phyloP scores from a whole-genome alignment of 331 rosid genomes.

The Telfairia occidentalis region DNA sequence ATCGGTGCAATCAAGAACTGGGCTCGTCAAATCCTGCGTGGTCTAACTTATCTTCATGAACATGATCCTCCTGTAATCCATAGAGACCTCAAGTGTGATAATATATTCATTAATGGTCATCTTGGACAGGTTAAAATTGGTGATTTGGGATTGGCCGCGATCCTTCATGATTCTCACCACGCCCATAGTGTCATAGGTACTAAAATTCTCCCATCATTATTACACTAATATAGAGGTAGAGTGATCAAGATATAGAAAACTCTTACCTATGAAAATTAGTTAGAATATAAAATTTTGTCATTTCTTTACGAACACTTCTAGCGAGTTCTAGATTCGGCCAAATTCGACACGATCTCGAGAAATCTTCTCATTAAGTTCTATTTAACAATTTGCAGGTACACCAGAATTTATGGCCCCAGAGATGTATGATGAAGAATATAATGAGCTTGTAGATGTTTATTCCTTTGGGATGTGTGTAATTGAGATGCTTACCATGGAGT shows the following conservation, averaged over 20 bases:
- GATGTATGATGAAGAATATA: slow-evolving; percentile 71
- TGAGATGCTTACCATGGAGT: slow-evolving; percentile 76
- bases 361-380: too few relatives aligned
- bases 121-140: slow-evolving; percentile 79
- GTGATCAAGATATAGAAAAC: too few relatives aligned
- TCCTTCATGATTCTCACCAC: slow-evolving; percentile 51
- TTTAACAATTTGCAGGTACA: slow-evolving; percentile 49
- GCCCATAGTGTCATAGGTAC: slow-evolving; percentile 90
- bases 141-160: slow-evolving; percentile 75
- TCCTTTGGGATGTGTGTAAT: slow-evolving; percentile 90
- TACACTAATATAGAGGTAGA: too few relatives aligned
- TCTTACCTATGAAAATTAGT: too few relatives aligned
- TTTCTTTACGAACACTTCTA: too few relatives aligned
- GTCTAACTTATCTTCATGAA: slow-evolving; percentile 58
- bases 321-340: too few relatives aligned
- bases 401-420: slow-evolving; percentile 99
- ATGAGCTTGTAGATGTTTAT: slow-evolving; percentile 72
- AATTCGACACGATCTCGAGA: too few relatives aligned
- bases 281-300: too few relatives aligned
- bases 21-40: slow-evolving; percentile 64
- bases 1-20: slow-evolving; percentile 62
- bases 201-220: slow-evolving; percentile 6
- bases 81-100: slow-evolving; percentile 86
- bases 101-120: slow-evolving; percentile 86
- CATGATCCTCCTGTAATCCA: slow-evolving; percentile 77